Evolutionary conservation across 2,329 filamentous ascomycete species (phyloP), one percentile per base, ranked within the genome.

Genomic region (Hypoxylon sp.): DNA sequence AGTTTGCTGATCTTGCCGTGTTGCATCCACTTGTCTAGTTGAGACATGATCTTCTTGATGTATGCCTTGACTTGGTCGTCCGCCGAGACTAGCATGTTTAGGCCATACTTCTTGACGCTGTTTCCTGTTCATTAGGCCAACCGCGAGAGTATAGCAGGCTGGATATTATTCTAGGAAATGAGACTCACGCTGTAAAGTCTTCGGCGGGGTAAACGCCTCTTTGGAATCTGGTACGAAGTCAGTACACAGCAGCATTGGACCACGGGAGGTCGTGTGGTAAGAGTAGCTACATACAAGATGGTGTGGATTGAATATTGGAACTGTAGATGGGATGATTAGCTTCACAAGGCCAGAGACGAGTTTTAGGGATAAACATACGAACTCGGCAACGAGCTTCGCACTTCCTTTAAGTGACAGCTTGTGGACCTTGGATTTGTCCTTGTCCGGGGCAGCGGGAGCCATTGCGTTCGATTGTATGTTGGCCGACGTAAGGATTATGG

Each of bases 241-340:
- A 61, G 32, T n/a, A n/a, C 14, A 7, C 9, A 5, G 3, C 9
- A 16, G n/a, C n/a, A n/a, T n/a, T 4, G 18, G 40, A 16, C 4
- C 3, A 40, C 2, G 11, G 36, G 1, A 11, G 36, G 9, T 40
- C 6, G 6, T 28, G 28, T 2, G 11, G 4, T 16, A 46, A 6
- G 14, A 26, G 8, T 36, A 2, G 36, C 45, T 33, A 73, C 87
- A 74, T 85, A 96, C 89, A 99, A 84, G 63, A 99, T 98, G 0
- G 94, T 96, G 76, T 99, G 96, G 77, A 98, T 97, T 1, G 93
- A 97, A 80, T 97, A 99, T 84, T 99, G 93, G 77, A 99, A 99
- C 88, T 92, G 73, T 6, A 32, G 45, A 51, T 24, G n/a, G 18
- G 5, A 22, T 26, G 16, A 26, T 65, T 53, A 57, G 50, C 50